These are phyloP conservation scores for Tetratostichococcus sp. DNA, from an alignment of 139 green algal species.

Conservation along the genomic window DNA sequence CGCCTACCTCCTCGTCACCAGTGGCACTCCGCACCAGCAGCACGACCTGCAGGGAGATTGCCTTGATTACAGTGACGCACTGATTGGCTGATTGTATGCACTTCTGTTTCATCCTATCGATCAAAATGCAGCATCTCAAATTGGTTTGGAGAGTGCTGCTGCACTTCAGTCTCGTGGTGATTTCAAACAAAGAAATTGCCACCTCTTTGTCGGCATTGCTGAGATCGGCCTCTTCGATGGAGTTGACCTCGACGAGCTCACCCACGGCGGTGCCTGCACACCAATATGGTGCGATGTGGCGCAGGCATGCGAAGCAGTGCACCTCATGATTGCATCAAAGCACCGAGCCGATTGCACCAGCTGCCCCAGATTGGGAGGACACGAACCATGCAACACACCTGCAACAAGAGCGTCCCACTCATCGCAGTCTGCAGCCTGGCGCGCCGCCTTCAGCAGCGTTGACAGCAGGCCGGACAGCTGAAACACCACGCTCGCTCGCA, in stretches of 20 bases:
- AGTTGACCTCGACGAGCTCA: constrained; percentile 55
- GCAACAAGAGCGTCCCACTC: constrained; percentile 86
- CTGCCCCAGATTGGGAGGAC: too few species aligned
- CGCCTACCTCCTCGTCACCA: constrained; percentile 92
- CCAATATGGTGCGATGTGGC: not conserved
- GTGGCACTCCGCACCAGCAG: constrained; percentile 67
- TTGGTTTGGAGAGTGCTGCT: too few species aligned
- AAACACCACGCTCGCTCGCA: constrained; percentile 86
- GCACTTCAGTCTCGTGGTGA: too few species aligned
- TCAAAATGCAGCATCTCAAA: too few species aligned
- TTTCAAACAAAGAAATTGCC: too few species aligned
- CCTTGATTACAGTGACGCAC: too few species aligned
- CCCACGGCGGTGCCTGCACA: constrained; percentile 51
- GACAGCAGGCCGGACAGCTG: constrained; percentile 70
- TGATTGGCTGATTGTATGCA: too few species aligned
- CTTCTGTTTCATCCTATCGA: too few species aligned
- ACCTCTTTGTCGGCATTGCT: constrained; percentile 4
- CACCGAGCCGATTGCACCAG: not conserved
- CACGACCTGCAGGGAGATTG: constrained; percentile 48
- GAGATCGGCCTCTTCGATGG: constrained; percentile 56
- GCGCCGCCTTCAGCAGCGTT: constrained; percentile 37
- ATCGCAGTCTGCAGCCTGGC: constrained; percentile 30
- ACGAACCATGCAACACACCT: constrained; percentile 21
- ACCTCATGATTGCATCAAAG: too few species aligned
- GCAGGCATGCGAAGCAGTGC: not conserved